phyloP scores from a whole-genome alignment of 495 filamentous ascomycete genomes.

The Lepraria neglecta region DNA sequence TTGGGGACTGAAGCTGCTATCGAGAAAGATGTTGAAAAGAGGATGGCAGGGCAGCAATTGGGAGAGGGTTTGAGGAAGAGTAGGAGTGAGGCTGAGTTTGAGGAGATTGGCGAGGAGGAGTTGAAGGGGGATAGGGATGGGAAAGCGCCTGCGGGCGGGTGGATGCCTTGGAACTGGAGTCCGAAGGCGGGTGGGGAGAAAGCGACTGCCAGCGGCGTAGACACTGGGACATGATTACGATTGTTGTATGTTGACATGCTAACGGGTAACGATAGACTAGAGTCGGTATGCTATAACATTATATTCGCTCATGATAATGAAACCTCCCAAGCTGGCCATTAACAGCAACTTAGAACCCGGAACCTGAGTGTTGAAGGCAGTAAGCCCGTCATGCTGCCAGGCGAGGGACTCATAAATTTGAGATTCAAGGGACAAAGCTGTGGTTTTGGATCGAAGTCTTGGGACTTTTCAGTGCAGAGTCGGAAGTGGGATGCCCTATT shows the following conservation, averaged over 20 bases:
- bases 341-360: too few relatives aligned
- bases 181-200: conserved; percentile 9
- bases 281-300: neutral
- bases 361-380: too few relatives aligned
- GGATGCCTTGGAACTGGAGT: conserved; percentile 59
- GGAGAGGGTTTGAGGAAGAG: conserved; percentile 57
- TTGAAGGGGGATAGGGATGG: conserved; percentile 33
- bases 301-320: too few relatives aligned
- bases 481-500: too few relatives aligned
- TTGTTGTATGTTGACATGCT: neutral
- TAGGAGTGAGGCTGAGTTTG: conserved; percentile 71
- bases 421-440: too few relatives aligned
- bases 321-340: too few relatives aligned
- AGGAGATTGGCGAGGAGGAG: conserved; percentile 58
- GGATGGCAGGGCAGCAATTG: conserved; percentile 37
- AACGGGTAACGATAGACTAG: conserved; percentile 1
- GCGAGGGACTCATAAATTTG: too few relatives aligned
- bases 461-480: too few relatives aligned
- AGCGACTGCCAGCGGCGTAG: conserved; percentile 17
- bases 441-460: too few relatives aligned
- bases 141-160: conserved; percentile 36
- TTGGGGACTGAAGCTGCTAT: conserved; percentile 34
- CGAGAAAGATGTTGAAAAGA: conserved; percentile 39
- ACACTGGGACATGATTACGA: conserved; percentile 15
- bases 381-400: too few relatives aligned